Evolutionary conservation across 805 yeast species (phyloP), one percentile per base, ranked within the genome.

Genomic region (Hanseniaspora guilliermondii): DNA sequence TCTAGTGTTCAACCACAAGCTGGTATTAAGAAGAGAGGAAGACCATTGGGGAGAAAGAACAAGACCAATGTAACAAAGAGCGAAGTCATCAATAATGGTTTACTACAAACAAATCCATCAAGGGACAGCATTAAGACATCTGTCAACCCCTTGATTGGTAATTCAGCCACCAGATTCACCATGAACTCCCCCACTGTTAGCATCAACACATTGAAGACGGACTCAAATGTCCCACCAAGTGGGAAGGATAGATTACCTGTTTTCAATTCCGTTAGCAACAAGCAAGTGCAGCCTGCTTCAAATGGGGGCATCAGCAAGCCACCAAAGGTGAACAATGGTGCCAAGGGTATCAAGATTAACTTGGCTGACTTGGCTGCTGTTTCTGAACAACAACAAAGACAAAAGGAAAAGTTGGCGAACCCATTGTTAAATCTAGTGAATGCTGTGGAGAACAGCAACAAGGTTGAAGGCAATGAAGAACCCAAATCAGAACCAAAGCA

Each of bases 41-140:
- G 55, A 44, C 55, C 55, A 3, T 30, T 52, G 14, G 55, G 55
- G 3, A 42, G 55, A 52, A 52, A 52, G 30, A 52, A 52, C 19
- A 52, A 52, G 33, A 47, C 36, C 30, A 24, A 14, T 9, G 37
- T 8, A 17, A 16, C 41, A 22, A 47, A 37, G 25, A 35, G 36
- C 24, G 38, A 35, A 3, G 14, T 22, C 6, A 36, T 22, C 9
- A 21, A 19, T 2, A 16, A 19, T 7, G 21, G 21, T 19, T 11
- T 32, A 19, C n/a, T 40, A 16, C 39, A 32, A 6, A 42, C 16
- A 17, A 21, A 4, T 2, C 19, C 8, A 1, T 16, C 25, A 48
- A 38, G 6, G 37, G 36, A 42, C 24, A 25, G 35, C 17, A 19
- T 42, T 7, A 42, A 24, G 27, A 27, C 35, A 17, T 42, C 46